Conservation (phyloP, 148 eudicot species). For the Rhododendron ovatum region DNA sequence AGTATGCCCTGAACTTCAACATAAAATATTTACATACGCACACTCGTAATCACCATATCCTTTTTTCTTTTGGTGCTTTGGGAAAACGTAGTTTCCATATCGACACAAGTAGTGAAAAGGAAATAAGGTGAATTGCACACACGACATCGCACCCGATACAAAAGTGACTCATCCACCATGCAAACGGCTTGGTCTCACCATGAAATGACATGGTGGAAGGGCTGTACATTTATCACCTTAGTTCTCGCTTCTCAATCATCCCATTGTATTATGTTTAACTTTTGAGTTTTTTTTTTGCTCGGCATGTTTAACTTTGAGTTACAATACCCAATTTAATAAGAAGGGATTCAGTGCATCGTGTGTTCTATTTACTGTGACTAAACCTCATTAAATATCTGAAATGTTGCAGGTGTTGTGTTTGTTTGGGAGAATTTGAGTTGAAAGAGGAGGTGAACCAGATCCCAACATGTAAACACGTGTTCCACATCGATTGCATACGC, state of each 20-base stretch:
- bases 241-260: not conserved
- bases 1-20: not conserved
- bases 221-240: not conserved
- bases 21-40: not conserved
- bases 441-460: constrained; percentile 58
- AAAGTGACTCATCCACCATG: not conserved
- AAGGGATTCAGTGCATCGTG: not conserved
- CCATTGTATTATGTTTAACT: not conserved
- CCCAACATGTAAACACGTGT: constrained; percentile 69
- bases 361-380: not conserved
- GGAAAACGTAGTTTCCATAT: not conserved
- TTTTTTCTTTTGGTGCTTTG: not conserved
- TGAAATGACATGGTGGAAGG: not conserved
- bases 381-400: not conserved
- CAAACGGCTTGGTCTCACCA: not conserved
- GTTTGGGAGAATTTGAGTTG: constrained; percentile 81
- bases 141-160: not conserved
- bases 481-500: constrained; percentile 69
- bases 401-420: constrained; percentile 72
- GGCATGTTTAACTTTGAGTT: not conserved
- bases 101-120: not conserved
- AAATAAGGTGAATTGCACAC: not conserved
- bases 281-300: not conserved
- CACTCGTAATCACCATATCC: not conserved
- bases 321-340: not conserved